Base-by-base conservation (phyloP, 2,329 filamentous ascomycete species). In the Ascochyta koolunga region DNA sequence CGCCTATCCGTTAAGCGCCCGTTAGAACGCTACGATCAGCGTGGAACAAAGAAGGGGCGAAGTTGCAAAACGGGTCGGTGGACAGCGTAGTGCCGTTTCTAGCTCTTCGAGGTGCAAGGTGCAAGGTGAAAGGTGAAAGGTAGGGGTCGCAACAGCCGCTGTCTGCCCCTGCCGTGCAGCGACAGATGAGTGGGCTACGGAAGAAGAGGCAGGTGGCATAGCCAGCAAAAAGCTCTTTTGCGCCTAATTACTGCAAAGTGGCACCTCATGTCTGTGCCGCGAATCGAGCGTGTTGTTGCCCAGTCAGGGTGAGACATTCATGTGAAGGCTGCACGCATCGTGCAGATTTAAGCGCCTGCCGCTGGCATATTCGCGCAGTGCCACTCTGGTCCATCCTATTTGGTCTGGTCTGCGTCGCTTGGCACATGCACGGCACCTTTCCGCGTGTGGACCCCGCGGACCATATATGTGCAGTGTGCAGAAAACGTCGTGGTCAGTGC, bases 181-280 rank as follows among this genome's bases (percentile, higher is more conserved):
- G 16, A 44, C 56, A 40, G 52, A 48, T 39, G 49, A 59, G 39
- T 47, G 43, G 47, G 22, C 50, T 51, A 36, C 52, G 52, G 48
- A 45, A 49, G 43, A 50, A 58, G 43, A 19, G 42, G 40, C 43
- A 44, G 49, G 50, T 56, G 64, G 66, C 65, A 65, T 66, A 58
- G 56, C 61, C 62, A 60, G 60, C 66, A 50, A 52, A 60, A 53
- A 62, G 64, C 45, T 43, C 38, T 44, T 49, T 46, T 71, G 70
- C 69, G 69, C 67, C 65, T 71, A 71, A 62, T 63, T 42, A 60
- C 39, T 47, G 22, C 45, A 54, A 42, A 60, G 54, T 60, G 61
- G 50, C 37, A 50, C 57, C 38, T 51, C 29, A 48, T 50, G 55
- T 58, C 66, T 47, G 66, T 63, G 66, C 64, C 66, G 55, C 61